Base-by-base conservation (phyloP, 2,329 filamentous ascomycete species). In the Aureobasidium sp. region DNA sequence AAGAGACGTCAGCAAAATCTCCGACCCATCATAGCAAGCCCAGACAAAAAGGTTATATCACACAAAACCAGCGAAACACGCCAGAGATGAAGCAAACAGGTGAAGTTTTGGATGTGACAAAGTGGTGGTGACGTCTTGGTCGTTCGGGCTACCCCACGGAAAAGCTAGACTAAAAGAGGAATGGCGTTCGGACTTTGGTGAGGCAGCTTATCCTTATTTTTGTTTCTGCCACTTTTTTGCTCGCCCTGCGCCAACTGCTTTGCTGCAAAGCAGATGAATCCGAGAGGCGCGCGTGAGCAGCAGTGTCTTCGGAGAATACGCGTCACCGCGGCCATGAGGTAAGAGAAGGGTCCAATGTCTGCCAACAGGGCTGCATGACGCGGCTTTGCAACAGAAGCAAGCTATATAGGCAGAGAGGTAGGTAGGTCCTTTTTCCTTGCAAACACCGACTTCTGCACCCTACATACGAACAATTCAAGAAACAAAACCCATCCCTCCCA, bases 161-260 rank as follows among this genome's bases (percentile, higher is more conserved):
- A 32, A 30, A 21, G 24, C 40, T 44, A 53, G 10, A 12, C 50
- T 24, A 6, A 14, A 38, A 30, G 2, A 21, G 50, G 50, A 4
- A 45, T 29, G 17, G 50, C 50, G 40, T 45, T 52, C 50, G 50
- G 50, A 53, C 50, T 45, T 53, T 29, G 16, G n/a, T 38, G 40
- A 44, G 38, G 49, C 39, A 42, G 39, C 50, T 53, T 45, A 44
- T 45, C 21, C 40, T 45, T 35, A 34, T 44, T 29, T 35, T 42
- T 37, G 38, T 11, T 52, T 39, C 48, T 24, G 4, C 19, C n/a
- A 11, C 19, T 25, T 21, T 22, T 34, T 21, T 45, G 17, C 38
- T 22, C 32, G 25, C 49, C 29, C 39, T 52, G 37, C 29, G 21
- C 44, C 25, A 6, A 2, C 4, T 24, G 10, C 17, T n/a, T 34